Conservation (phyloP, 1,139 yeast species). For the Yamadazyma songkhlaensis region DNA sequence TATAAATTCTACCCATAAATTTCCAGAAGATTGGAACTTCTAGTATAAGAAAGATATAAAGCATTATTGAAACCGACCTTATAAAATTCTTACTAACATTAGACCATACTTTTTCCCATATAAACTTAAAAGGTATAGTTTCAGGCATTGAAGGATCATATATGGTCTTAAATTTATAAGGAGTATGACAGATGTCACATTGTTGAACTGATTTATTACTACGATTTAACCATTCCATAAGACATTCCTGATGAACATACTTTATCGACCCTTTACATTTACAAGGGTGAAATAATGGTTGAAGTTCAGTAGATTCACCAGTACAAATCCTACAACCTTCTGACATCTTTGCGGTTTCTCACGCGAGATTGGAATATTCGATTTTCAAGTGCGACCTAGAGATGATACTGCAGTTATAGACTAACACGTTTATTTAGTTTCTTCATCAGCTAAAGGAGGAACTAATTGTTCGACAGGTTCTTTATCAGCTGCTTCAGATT, state of each 20-base stretch:
- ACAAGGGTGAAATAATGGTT: constrained; percentile 90
- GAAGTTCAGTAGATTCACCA: constrained; percentile 76
- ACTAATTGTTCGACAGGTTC: constrained; percentile 15
- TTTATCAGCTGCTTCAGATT: constrained; percentile 6
- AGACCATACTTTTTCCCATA: constrained; percentile 38
- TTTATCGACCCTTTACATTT: constrained; percentile 91
- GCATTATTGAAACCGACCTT: constrained; percentile 25
- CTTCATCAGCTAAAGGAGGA: constrained; percentile 26
- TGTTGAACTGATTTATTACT: constrained; percentile 58
- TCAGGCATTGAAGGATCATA: constrained; percentile 72
- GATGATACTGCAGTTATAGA: no score
- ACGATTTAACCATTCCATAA: constrained; percentile 79
- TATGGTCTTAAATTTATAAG: constrained; percentile 69
- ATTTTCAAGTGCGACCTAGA: no score
- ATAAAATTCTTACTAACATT: constrained; percentile 23
- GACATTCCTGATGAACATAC: constrained; percentile 89
- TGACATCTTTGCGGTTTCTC: constrained; percentile 1
- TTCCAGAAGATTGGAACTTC: constrained; percentile 62
- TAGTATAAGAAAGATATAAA: constrained; percentile 37
- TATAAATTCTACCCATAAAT: constrained; percentile 47
- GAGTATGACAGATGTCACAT: constrained; percentile 89
- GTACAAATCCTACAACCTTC: constrained; percentile 81
- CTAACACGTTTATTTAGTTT: constrained; percentile 1
- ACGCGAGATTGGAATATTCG: not conserved
- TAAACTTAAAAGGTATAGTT: constrained; percentile 51